Percentiles rank a stretch among this genome's conserved stretches.
These are phyloP conservation scores for Rhodosporidiobolus odoratus DNA, from an alignment of 768 basidiomycete species.

Conservation along the genomic window DNA sequence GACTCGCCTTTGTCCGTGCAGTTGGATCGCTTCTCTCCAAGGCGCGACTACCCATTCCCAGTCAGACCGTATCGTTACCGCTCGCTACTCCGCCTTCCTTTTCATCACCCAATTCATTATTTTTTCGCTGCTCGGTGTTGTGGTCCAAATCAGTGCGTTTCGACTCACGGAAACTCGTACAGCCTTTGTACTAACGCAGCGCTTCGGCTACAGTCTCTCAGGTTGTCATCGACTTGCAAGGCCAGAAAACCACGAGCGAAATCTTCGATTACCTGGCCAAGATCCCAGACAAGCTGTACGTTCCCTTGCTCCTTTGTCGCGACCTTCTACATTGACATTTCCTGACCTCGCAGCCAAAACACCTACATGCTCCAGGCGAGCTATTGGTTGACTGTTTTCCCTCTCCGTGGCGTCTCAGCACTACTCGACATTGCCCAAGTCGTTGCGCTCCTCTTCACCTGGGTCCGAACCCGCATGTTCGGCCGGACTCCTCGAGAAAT, in stretches of 20 bases:
- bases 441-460: slow-evolving; percentile 69
- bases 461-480: slow-evolving; percentile 76
- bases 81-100: slow-evolving; percentile 88
- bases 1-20: neutral
- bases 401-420: slow-evolving; percentile 86
- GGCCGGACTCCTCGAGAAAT: slow-evolving; percentile 87
- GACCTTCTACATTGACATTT: neutral
- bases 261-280: slow-evolving; percentile 52
- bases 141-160: slow-evolving; percentile 32
- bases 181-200: too few relatives aligned
- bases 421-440: slow-evolving; percentile 95
- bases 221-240: slow-evolving; percentile 50
- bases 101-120: slow-evolving; percentile 84
- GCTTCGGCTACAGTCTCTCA: slow-evolving; percentile 42
- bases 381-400: slow-evolving; percentile 50
- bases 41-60: slow-evolving; percentile 41
- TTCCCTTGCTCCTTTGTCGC: slow-evolving; percentile 6
- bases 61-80: slow-evolving; percentile 76
- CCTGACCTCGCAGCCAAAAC: slow-evolving; percentile 56
- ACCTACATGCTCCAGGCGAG: slow-evolving; percentile 88
- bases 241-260: slow-evolving; percentile 49
- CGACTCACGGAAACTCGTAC: slow-evolving; percentile 25
- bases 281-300: slow-evolving; percentile 49
- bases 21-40: slow-evolving; percentile 35
- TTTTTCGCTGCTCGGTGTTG: slow-evolving; percentile 55